Percentiles rank a stretch among this genome's conserved stretches.
Evolutionary conservation across 148 eudicot genomes (phyloP).

Genomic region (Rhododendron ferrugineum): DNA sequence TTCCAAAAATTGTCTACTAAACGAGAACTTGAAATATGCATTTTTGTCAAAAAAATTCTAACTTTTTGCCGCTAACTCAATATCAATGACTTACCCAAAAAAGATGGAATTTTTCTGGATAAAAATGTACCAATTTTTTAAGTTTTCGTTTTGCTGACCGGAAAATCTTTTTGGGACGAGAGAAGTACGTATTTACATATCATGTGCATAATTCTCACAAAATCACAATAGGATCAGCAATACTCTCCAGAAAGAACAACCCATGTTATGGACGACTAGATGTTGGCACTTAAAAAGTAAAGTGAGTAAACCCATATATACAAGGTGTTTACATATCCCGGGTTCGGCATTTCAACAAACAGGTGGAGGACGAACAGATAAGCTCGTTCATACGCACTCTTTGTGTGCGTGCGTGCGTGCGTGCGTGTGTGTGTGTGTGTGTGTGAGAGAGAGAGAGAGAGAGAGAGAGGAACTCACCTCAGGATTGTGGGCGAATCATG

Average conservation of each 20-base stretch:
- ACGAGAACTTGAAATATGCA: not conserved
- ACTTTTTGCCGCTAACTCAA: not conserved
- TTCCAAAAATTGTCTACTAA: not conserved
- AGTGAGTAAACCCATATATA: not conserved
- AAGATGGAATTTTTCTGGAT: not conserved
- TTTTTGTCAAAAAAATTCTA: not conserved
- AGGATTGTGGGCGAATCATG: not conserved
- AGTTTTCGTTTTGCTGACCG: not conserved
- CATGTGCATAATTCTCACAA: not conserved
- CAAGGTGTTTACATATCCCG: not conserved
- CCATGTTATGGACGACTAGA: not conserved
- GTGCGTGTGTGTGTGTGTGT: not conserved
- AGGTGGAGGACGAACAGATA: not conserved
- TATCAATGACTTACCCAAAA: not conserved
- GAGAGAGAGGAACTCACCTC: not conserved
- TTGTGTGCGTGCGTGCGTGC: not conserved
- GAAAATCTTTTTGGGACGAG: not conserved
- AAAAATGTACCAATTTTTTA: not conserved
- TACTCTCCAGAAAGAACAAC: not conserved
- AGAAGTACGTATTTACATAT: not conserved
- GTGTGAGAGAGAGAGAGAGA: not conserved
- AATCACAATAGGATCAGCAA: not conserved
- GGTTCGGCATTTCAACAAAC: constrained; percentile 7
- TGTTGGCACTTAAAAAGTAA: not conserved
- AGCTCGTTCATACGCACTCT: not conserved